These are phyloP conservation scores for Fusarium ramigenum DNA, from an alignment of 2,329 filamentous ascomycete species.

Conservation along the genomic window DNA sequence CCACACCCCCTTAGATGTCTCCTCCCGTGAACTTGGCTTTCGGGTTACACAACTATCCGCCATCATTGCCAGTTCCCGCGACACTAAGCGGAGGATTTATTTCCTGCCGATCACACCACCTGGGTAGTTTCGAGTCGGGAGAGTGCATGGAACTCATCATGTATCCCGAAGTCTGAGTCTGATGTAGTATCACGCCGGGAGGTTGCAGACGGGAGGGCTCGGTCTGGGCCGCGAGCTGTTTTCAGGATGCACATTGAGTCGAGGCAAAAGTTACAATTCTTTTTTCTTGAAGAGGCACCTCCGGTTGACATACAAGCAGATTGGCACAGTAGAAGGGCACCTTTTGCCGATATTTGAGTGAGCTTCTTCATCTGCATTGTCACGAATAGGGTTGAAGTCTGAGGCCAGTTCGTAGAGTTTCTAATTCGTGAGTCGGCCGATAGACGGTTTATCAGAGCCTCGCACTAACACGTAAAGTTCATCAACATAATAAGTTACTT, in stretches of 20 bases:
- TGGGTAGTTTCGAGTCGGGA: background rate
- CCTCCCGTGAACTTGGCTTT: constrained; percentile 19
- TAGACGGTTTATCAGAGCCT: background rate
- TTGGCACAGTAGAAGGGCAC: no score
- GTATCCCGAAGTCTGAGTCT: background rate
- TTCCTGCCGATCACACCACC: background rate
- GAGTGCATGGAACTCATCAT: constrained; percentile 5
- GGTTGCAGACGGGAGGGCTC: constrained; percentile 14
- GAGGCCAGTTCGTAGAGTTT: background rate
- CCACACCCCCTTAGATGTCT: constrained; percentile 12
- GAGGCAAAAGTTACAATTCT: background rate
- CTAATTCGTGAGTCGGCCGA: background rate
- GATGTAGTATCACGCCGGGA: constrained; percentile 1
- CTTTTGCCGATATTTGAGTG: no score
- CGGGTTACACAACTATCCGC: constrained; percentile 15
- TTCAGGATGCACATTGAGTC: background rate
- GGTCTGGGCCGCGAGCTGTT: background rate
- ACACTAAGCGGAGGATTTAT: background rate
- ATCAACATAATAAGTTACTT: no score
- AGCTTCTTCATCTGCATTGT: background rate
- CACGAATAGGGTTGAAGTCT: background rate
- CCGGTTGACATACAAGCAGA: background rate
- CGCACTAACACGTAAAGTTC: background rate
- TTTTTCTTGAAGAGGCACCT: background rate
- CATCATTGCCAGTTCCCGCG: constrained; percentile 6